Evolutionary conservation across 1,284 basidiomycete genomes (phyloP), one percentile per base, ranked within the genome.

Genomic region (Exobasidium rhododendri): DNA sequence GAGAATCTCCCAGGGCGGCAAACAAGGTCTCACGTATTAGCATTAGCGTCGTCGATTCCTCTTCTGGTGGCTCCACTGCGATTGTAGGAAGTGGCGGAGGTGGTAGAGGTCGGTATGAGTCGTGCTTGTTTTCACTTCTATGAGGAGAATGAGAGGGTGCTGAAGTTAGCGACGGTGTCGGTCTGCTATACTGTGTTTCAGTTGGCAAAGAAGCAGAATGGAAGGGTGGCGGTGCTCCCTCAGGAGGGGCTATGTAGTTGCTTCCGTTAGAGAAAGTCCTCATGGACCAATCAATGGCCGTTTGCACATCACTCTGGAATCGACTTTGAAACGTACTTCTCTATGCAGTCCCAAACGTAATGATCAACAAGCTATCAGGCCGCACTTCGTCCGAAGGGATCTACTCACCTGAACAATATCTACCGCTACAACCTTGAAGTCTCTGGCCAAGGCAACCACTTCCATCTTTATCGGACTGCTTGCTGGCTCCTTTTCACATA

Each of bases 401-500:
- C 57, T 32, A 30, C 35, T 40, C 35, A 40, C 35, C 35, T 56
- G 59, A 20, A 56, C 26, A 44, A 61, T 58, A 22, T 61, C 54
- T 11, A 61, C 56, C 22, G 59, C 54, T 14, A 58, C 35, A 44
- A 45, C 31, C 52, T 61, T 51, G 10, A 61, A 30, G 26, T 56
- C 55, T n/a, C 26, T 30, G 29, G 97, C 94, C 26, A 96, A 97
- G 89, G 98, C 94, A 96, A 91, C 92, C 0, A 97, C 94, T 0
- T 90, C 92, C 4, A 85, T 98, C 26, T 96, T 97, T 81, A 90
- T 98, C 47, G 94, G 94, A 66, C 94, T 97, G 81, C 87, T 98
- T 47, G 88, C 97, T 59, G 96, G 97, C 81, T 81, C 74, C 32
- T 90, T 84, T 20, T 83, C 83, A 70, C 90, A 91, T 35, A 91